Conservation (phyloP, 2,329 filamentous ascomycete genomes). For the Penicillium oxalicum region DNA sequence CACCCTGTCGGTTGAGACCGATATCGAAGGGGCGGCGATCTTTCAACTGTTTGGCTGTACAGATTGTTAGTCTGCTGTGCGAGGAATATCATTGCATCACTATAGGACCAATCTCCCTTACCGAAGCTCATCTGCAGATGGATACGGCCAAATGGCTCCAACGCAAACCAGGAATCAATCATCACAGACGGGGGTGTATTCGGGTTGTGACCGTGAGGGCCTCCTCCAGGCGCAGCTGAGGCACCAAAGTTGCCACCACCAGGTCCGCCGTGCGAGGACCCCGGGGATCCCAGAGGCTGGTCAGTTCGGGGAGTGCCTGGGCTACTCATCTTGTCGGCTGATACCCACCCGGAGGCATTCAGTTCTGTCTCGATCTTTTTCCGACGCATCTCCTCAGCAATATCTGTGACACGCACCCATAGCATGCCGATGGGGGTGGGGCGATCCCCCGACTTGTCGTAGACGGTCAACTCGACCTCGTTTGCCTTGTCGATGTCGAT, state of each 20-base stretch:
- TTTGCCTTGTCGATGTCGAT: conserved; percentile 98
- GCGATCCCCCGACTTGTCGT: conserved; percentile 88
- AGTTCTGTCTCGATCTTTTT: conserved; percentile 97
- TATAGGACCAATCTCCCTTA: conserved; percentile 27
- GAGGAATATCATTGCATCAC: too few species aligned
- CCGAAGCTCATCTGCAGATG: conserved; percentile 84
- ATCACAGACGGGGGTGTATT: conserved; percentile 33
- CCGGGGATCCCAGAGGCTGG: conserved; percentile 48
- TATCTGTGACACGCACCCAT: conserved; percentile 95
- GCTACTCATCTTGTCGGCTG: conserved; percentile 86
- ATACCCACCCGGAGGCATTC: conserved; percentile 92
- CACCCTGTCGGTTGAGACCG: conserved; percentile 88
- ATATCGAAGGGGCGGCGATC: conserved; percentile 77
- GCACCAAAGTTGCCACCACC: conserved; percentile 16
- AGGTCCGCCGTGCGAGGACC: conserved; percentile 20
- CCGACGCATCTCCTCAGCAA: conserved; percentile 92
- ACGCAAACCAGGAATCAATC: conserved; percentile 93
- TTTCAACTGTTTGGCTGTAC: conserved; percentile 71
- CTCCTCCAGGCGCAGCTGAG: conserved; percentile 20
- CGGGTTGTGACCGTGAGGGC: conserved; percentile 26
- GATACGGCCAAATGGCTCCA: conserved; percentile 89
- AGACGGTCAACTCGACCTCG: conserved; percentile 94
- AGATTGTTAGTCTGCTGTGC: conserved; percentile 16
- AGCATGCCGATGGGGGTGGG: conserved; percentile 89
- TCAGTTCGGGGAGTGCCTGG: conserved; percentile 45